A percentile compares a stretch with the other conserved stretches of the same genome.
phyloP scores from a whole-genome alignment of 202 grass and related monocot genomes.

The Digitaria exilis region DNA sequence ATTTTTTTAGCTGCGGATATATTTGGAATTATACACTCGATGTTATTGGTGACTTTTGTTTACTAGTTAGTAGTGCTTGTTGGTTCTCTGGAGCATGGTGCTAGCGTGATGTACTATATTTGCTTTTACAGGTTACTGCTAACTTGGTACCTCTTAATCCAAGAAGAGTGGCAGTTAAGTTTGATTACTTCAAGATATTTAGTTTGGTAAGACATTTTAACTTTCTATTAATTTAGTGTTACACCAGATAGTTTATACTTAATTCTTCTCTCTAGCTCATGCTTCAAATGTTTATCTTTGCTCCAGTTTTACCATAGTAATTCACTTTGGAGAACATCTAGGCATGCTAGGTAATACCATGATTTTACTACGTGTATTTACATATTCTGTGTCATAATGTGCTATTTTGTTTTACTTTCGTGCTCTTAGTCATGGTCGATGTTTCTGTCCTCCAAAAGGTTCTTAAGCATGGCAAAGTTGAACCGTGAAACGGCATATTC shows the following conservation, averaged over 20 bases:
- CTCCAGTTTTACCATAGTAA: background rate
- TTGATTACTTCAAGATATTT: conserved; percentile 98
- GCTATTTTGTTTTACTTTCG: background rate
- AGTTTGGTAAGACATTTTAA: conserved; percentile 67
- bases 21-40: background rate
- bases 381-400: background rate
- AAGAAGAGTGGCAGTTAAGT: conserved; percentile 70
- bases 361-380: background rate
- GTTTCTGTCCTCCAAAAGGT: background rate
- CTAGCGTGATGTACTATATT: conserved; percentile 7
- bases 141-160: conserved; percentile 76
- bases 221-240: conserved; percentile 25
- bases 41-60: background rate
- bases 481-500: background rate
- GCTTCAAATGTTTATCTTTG: background rate
- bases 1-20: background rate
- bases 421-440: background rate
- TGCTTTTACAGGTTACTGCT: conserved; percentile 83
- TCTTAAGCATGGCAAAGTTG: background rate
- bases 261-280: background rate
- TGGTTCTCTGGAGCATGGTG: conserved; percentile 27
- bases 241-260: background rate
- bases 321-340: background rate
- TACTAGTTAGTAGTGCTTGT: background rate
- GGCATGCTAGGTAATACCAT: background rate